Percentiles rank a stretch among this genome's conserved stretches.
These are phyloP conservation scores for Fennellomyces sp. DNA, from an alignment of 371 early-diverging fungal genomes.

Conservation along the genomic window DNA sequence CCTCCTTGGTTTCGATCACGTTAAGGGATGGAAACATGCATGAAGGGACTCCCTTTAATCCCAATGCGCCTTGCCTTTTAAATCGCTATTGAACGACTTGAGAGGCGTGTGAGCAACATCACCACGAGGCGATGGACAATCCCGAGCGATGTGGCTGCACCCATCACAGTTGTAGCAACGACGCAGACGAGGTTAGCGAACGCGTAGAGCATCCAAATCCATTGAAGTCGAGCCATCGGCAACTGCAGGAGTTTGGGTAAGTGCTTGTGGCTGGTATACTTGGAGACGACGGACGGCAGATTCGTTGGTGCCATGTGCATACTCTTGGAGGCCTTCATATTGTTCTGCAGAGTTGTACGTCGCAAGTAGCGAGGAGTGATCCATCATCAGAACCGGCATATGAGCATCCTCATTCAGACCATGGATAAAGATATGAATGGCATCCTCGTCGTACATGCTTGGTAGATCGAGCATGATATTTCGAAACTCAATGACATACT, in stretches of 20 bases:
- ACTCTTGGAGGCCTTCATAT: not conserved
- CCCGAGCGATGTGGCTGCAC: not conserved
- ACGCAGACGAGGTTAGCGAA: not conserved
- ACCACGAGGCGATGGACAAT: not conserved
- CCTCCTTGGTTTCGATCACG: not conserved
- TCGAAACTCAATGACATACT: slow-evolving; percentile 9
- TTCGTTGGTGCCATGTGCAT: not conserved
- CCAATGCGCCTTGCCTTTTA: not conserved
- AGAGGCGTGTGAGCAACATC: not conserved
- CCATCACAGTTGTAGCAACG: not conserved
- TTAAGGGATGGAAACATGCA: not conserved
- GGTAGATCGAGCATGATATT: slow-evolving; percentile 15
- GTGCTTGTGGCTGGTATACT: not conserved
- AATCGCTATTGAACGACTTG: not conserved
- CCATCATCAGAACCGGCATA: slow-evolving; percentile 8
- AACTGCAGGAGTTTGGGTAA: too few relatives aligned
- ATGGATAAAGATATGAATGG: slow-evolving; percentile 5
- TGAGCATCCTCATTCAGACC: slow-evolving; percentile 13
- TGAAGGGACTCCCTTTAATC: not conserved
- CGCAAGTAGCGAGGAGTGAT: not conserved
- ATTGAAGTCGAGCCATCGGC: not conserved
- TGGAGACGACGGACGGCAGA: not conserved
- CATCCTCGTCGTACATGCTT: slow-evolving; percentile 11
- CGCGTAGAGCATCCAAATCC: not conserved
- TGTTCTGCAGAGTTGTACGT: too few relatives aligned